Evolutionary conservation across 148 eudicot genomes (phyloP).

Genomic region (Gaultheria prostrata): DNA sequence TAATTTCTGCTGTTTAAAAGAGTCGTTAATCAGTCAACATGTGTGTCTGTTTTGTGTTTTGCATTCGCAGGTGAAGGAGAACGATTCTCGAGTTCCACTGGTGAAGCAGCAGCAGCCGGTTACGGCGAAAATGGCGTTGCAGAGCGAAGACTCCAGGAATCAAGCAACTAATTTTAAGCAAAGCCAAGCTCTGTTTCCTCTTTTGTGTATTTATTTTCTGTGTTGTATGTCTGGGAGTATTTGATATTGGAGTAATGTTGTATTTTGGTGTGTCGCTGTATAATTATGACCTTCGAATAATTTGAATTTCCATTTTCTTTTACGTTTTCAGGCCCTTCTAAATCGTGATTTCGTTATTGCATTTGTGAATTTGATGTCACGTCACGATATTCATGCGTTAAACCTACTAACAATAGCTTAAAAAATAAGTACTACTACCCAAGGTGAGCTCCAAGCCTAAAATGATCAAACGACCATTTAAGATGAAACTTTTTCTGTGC

Average conservation of each 20-base stretch:
- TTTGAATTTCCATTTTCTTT: background rate
- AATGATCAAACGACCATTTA: no score
- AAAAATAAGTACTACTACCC: no score
- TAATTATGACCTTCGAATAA: background rate
- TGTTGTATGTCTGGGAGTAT: background rate
- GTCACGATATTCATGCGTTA: no score
- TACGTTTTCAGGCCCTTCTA: no score
- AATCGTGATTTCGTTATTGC: no score
- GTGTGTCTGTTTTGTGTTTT: background rate
- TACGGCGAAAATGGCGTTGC: background rate
- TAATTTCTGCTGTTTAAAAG: background rate
- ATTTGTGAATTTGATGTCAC: no score
- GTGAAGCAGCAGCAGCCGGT: background rate
- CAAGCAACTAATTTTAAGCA: background rate
- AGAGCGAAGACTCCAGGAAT: constrained; percentile 17
- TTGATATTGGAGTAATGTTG: background rate
- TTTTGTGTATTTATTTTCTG: background rate
- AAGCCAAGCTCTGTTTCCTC: background rate
- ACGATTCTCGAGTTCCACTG: background rate
- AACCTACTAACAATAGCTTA: no score
- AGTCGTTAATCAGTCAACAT: background rate
- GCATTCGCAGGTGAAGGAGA: background rate
- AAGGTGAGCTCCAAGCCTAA: no score
- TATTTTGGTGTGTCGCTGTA: background rate
- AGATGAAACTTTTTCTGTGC: no score